Conservation (phyloP, 192 early-diverging fungal genomes). For the Chytriomyces hyalinus region DNA sequence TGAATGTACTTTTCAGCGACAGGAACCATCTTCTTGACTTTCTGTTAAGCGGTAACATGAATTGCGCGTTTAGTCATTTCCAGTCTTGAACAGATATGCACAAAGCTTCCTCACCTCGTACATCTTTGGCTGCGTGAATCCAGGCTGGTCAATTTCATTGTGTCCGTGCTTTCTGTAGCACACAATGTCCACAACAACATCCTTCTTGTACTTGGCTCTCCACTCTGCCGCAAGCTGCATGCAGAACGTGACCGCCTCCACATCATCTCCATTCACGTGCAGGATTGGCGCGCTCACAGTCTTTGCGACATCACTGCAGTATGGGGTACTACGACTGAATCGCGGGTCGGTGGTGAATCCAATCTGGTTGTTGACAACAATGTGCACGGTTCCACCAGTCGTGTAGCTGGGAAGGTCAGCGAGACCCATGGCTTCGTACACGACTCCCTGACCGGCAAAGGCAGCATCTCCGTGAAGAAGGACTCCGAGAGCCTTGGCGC, state of each 20-base stretch:
- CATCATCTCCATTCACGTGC: slow-evolving; percentile 98
- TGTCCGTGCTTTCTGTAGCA: slow-evolving; percentile 98
- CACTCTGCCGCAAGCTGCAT: slow-evolving; percentile 95
- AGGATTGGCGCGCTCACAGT: slow-evolving; percentile 95
- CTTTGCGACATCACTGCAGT: slow-evolving; percentile 98
- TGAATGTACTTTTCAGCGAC: slow-evolving; percentile 84
- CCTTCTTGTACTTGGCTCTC: slow-evolving; percentile 94
- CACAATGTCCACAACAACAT: slow-evolving; percentile 95
- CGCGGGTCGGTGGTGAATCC: slow-evolving; percentile 99
- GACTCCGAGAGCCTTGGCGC: slow-evolving; percentile 86
- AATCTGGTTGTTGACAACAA: slow-evolving; percentile 99
- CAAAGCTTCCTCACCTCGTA: slow-evolving; percentile 61
- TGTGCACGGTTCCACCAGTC: slow-evolving; percentile 96
- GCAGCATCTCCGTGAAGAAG: slow-evolving; percentile 98
- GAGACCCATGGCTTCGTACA: slow-evolving; percentile 97
- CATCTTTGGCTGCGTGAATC: slow-evolving; percentile 98
- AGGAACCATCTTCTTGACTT: slow-evolving; percentile 83
- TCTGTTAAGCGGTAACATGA: slow-evolving; percentile 34
- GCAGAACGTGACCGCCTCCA: slow-evolving; percentile 93
- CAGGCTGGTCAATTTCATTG: slow-evolving; percentile 99
- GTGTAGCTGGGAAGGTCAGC: slow-evolving; percentile 93
- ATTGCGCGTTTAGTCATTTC: not conserved
- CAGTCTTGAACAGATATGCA: not conserved
- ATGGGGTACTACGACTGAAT: slow-evolving; percentile 91
- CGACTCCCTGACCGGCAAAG: slow-evolving; percentile 96